These are phyloP conservation scores for Mycena venus DNA, from an alignment of 768 basidiomycete genomes.

Conservation along the genomic window DNA sequence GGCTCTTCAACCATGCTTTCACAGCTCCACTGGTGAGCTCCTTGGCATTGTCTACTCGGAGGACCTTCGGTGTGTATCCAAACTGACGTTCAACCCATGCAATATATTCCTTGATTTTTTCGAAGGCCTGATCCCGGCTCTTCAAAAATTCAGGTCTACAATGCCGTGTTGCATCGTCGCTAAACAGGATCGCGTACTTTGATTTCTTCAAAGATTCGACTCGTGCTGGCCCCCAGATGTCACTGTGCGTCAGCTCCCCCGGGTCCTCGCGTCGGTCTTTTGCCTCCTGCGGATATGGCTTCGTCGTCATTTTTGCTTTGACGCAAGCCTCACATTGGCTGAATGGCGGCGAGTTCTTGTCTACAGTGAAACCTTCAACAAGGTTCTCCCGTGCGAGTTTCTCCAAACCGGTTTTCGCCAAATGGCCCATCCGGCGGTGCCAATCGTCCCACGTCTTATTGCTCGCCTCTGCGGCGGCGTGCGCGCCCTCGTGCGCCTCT, in stretches of 20 bases:
- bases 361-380: not conserved
- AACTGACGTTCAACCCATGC: slow-evolving; percentile 6
- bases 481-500: slow-evolving; percentile 5
- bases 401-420: too few relatives aligned
- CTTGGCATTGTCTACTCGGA: slow-evolving; percentile 14
- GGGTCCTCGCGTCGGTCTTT: slow-evolving; percentile 6
- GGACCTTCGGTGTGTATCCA: slow-evolving; percentile 5
- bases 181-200: too few relatives aligned
- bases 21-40: slow-evolving; percentile 49
- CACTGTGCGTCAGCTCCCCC: slow-evolving; percentile 20
- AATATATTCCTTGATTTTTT: slow-evolving; percentile 11
- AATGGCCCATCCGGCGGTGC: slow-evolving; percentile 22
- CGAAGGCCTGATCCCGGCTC: too few relatives aligned
- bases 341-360: not conserved
- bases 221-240: slow-evolving; percentile 23
- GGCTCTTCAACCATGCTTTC: too few relatives aligned
- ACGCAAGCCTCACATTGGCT: slow-evolving; percentile 21
- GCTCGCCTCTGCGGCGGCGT: slow-evolving; percentile 15
- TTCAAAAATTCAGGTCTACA: too few relatives aligned
- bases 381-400: not conserved
- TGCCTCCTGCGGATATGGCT: slow-evolving; percentile 17
- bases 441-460: slow-evolving; percentile 18
- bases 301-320: slow-evolving; percentile 16
- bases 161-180: too few relatives aligned
- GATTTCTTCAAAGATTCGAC: slow-evolving; percentile 12